Evolutionary conservation across 163 green algal species (phyloP), one percentile per base, ranked within the genome.

Genomic region (Chlamydomonas reinhardtii): DNA sequence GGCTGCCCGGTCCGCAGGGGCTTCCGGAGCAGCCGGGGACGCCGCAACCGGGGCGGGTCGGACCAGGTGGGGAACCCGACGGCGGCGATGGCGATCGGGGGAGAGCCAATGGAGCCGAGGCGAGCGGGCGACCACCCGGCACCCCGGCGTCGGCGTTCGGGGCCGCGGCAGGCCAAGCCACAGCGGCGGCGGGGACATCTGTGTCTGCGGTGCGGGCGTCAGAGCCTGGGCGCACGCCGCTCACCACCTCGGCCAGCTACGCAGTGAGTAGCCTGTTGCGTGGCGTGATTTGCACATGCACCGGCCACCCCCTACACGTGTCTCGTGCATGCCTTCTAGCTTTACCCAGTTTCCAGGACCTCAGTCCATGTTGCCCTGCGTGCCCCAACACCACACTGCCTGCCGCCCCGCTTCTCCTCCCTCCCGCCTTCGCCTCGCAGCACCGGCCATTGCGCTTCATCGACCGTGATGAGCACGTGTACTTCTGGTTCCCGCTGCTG

Each of bases 401-500:
- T 48, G 39, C 39, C 39, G 52, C 31, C 39, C 64, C 37, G 12
- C 32, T 19, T 29, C 34, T 5, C 61, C 25, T 43, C 20, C 61
- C 39, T 12, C 62, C 37, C 37, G 6, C 37, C 0, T 15, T n/a
- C 43, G n/a, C 29, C 17, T 27, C 5, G 16, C 68, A 39, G 24
- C 69, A 78, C 32, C 79, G 76, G 20, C 74, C 79, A n/a, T 66
- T 96, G 66, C 85, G 92, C 61, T 98, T 99, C 91, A 97, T 95
- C 0, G 97, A 99, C 90, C 92, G 96, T 37, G 96, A 99, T 59
- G 95, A 98, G 88, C 95, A 98, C 81, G 94, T 99, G 87, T 98
- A 98, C 93, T 99, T 98, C 91, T 99, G 98, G 98, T 99, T 99
- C 92, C 98, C 98, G 29, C 93, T 99, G 89, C 94, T 99, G 74